These are phyloP conservation scores for Amylostereum areolatum DNA, from an alignment of 1,284 basidiomycete species.

Conservation along the genomic window DNA sequence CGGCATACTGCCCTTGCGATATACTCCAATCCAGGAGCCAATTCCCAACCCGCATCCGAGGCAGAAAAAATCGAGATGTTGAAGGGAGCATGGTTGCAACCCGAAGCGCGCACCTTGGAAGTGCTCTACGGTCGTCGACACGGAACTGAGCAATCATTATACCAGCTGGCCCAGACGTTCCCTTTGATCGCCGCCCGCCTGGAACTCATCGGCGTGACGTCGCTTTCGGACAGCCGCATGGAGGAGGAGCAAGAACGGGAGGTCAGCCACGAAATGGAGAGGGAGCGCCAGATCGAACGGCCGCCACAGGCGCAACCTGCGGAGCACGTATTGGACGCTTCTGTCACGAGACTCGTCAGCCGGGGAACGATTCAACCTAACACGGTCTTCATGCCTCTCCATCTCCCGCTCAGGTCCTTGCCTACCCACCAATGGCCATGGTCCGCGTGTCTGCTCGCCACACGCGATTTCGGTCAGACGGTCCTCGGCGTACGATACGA, in stretches of 20 bases:
- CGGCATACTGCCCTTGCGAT: constrained; percentile 21
- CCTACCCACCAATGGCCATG: too few species aligned
- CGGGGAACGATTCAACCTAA: too few species aligned
- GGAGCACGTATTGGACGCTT: constrained; percentile 17
- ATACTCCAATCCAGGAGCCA: neutral
- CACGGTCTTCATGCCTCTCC: too few species aligned
- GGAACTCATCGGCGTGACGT: constrained; percentile 20
- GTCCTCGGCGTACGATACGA: neutral
- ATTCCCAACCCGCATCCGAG: too few species aligned
- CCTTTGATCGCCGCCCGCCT: constrained; percentile 12
- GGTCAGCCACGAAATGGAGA: constrained; percentile 36
- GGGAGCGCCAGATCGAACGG: constrained; percentile 31
- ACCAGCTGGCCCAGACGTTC: too few species aligned
- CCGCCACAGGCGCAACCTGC: constrained; percentile 22
- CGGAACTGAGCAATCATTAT: neutral
- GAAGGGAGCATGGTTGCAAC: constrained; percentile 27
- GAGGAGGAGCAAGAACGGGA: constrained; percentile 50
- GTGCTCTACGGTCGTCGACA: neutral
- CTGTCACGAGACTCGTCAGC: constrained; percentile 24
- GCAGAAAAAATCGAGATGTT: constrained; percentile 13
- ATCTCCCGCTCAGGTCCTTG: too few species aligned
- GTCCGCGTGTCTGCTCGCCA: constrained; percentile 25
- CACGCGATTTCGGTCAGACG: constrained; percentile 26
- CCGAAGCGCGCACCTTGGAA: constrained; percentile 33
- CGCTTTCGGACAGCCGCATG: constrained; percentile 16